Base-by-base conservation (phyloP, 345 rosid genomes). In the Rhizophora apiculata region DNA sequence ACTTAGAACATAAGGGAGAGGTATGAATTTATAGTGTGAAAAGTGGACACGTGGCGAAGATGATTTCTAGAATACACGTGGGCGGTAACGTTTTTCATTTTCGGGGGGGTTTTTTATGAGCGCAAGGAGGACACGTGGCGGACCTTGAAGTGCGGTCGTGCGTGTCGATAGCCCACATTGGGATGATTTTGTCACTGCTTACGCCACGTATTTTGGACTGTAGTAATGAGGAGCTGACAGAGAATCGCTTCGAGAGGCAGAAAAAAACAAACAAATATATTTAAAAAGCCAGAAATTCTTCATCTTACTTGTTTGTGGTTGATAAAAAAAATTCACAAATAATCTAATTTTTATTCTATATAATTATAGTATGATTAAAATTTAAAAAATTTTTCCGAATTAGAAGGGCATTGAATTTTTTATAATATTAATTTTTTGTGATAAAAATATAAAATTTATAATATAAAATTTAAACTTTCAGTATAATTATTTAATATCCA, bases 111-210 rank as follows among this genome's bases (percentile, higher is more conserved):
- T 53, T 70, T 72, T 48, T 68, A 60, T 39, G 75, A 65, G 37
- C 4, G 76, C 63, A 8, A 58, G 32, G 27, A 71, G 53, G 80
- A 85, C 88, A 86, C 97, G 97, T 90, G 96, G 74, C 77, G 22
- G 56, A 27, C 34, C 5, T 4, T 22, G 73, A 83, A 76, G 84
- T 72, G 60, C 30, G 30, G 52, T 65, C 77, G 78, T 69, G 89
- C 83, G 82, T 78, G 83, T 56, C 62, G 67, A 69, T 29, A 56
- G 74, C 76, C 77, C 84, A 76, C 79, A 63, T 61, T 63, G 29
- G 19, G 54, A 37, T 72, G 83, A 80, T 89, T 89, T 83, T 80
- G 96, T 94, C 97, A 94, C 67, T 79, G 97, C 98, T 85, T 94
- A 82, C 97, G 86, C 53, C 82, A 76, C 63, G 53, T 65, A 39